Base-by-base conservation (phyloP, 2,329 filamentous ascomycete genomes). In the Alternaria brassicicola region DNA sequence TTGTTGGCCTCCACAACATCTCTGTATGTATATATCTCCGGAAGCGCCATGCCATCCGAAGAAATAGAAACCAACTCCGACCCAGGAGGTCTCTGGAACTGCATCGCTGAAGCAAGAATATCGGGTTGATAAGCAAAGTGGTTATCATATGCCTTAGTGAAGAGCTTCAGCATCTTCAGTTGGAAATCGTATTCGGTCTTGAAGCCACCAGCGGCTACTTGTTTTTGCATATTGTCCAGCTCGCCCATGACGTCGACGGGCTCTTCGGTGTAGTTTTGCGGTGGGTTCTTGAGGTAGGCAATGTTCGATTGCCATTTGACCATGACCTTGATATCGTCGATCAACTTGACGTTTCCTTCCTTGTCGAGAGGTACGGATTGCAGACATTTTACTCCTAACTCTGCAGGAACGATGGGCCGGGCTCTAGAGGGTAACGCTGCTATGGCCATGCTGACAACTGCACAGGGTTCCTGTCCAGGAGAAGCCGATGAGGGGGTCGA, bases 181-280 rank as follows among this genome's bases (percentile, higher is more conserved):
- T 81, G 77, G 28, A 80, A 78, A 3, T 79, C 77, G 49, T 79
- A 80, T 48, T 80, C 78, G 21, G 65, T 78, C 13, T 59, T 61
- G 64, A 78, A 80, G 0, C 57, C 62, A 13, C 66, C 70, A 15
- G 64, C 56, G 0, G 68, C 28, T 1, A 80, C 59, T 41, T 72
- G 69, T 15, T 65, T 68, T 47, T 69, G 62, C 56, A 80, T 75
- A 2, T 59, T 63, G 3, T 78, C 71, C 36, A 80, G 65, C 15
- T 76, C 73, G 12, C 66, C 74, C 36, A 78, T 62, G 3, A 81
- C 55, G 54, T 81, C 79, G 9, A 79, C 69, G 0, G 75, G 67
- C 35, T 75, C 65, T 47, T 79, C 76, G 1, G 73, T 73, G 48
- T 77, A 78, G 8, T 68, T 72, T 21, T 68, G 38, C 4, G 76